Base-by-base conservation (phyloP, 495 filamentous ascomycete genomes). In the Podospora didyma region DNA sequence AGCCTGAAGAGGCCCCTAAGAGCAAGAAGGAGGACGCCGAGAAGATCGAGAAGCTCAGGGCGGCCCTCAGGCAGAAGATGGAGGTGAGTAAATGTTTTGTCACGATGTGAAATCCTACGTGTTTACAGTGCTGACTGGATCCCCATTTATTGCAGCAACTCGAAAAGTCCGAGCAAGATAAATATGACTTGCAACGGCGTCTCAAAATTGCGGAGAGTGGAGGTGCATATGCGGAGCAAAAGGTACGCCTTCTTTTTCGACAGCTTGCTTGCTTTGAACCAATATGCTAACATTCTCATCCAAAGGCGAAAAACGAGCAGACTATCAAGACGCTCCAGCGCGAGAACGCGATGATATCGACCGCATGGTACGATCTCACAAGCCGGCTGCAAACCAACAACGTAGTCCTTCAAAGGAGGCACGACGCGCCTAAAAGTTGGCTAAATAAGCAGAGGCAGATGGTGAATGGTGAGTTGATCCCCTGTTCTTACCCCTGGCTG, bases 331-430 rank as follows among this genome's bases (percentile, higher is more conserved):
- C 86, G 54, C 78, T 90, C 45, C 82, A 89, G 67, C 85, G 88
- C 55, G 94, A 98, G 72, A 89, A 92, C 60, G 77, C 76, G 50
- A 83, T 97, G 70, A 90, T 98, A 57, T 78, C 87, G 28, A 92
- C 87, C 3, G 92, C 94, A 11, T 98, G 90, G 89, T 96, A 96
- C 71, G 90, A 96, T 62, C 81, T 97, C 41, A 82, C 90, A 14
- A 84, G 81, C 64, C 80, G 93, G 39, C 69, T 96, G 58, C 92
- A 97, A 73, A 92, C 88, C 72, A 96, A 92, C 71, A 90, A 88
- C 61, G 87, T 96, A 47, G 84, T 88, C 19, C 71, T 91, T 62
- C 87, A 82, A 69, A 78, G 85, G 65, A 77, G 89, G 61, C 81
- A 84, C 47, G 90, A 97, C 64, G 80, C 82, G 42, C 90, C 90